Evolutionary conservation across 768 basidiomycete genomes (phyloP), one percentile per base, ranked within the genome.

Genomic region (Imleria badia): DNA sequence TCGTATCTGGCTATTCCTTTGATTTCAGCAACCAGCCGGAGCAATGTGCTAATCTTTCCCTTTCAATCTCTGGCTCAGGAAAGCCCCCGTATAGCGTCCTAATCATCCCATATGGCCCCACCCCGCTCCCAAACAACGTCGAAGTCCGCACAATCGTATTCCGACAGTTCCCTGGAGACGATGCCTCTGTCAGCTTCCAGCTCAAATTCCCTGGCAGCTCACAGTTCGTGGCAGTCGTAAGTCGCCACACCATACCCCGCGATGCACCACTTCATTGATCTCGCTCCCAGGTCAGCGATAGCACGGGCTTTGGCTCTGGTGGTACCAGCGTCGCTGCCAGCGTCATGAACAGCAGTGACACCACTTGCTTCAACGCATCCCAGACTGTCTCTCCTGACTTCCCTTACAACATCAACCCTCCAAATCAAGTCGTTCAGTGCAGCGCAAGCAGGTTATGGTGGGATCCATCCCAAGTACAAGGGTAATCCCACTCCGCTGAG

Each of bases 161-260:
- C 60, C 67, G 81, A 13, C 66, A 77, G 6, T 90, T 91, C 63
- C 55, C 72, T 19, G 78, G 69, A 26, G 62, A 68, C 23, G 65
- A 69, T 7, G 52, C 72, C 19, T 72, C 75, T 22, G 60, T 81
- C 29, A 75, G 67, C 35, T 86, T 91, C 66, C 70, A 79, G 64
- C 76, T 90, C 48, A 78, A 76, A 29, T 91, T 79, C 65, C 89
- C 89, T 0, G 75, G 71, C 45, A 77, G 82, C 64, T 87, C 87
- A 4, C 84, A 88, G 62, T 85, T 92, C 50, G 87, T 91, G 23
- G 83, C 85, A 6, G 85, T 90, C 63, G 89, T 89, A 62, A 72
- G 86, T 82, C 7, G n/a, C 45, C 20, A 4, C 14, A n/a, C 5
- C 12, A 3, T 35, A 6, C 0, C 22, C 23, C 11, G 15, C n/a